These are phyloP conservation scores for Irpex sp. DNA, from an alignment of 1,284 basidiomycete species.

Conservation along the genomic window DNA sequence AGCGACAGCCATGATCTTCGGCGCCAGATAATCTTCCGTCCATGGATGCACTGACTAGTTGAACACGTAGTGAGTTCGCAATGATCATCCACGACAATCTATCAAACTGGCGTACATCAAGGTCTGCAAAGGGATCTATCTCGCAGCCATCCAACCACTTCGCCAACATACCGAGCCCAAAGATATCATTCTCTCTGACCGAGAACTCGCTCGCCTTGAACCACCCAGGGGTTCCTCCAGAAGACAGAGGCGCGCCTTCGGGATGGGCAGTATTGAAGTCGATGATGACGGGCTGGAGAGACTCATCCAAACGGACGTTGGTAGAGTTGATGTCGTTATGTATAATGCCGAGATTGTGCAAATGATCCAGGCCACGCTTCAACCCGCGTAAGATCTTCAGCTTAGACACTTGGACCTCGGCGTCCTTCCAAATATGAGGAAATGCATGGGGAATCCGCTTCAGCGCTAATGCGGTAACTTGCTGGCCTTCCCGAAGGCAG, in stretches of 20 bases:
- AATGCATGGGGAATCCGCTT: not conserved
- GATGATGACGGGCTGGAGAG: not conserved
- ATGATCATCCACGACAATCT: not conserved
- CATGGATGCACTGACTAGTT: not conserved
- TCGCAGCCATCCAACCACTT: not conserved
- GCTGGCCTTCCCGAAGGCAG: not conserved
- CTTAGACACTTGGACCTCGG: not conserved
- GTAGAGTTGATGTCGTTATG: not conserved
- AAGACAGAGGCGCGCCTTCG: not conserved
- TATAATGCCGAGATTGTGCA: not conserved
- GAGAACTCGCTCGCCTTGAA: not conserved
- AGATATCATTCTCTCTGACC: not conserved
- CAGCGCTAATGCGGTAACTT: not conserved
- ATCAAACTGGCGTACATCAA: not conserved
- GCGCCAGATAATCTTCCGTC: not conserved
- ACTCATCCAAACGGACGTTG: not conserved
- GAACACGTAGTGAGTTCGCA: not conserved
- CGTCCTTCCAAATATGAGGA: not conserved
- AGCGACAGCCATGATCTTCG: not conserved
- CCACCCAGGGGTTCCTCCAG: not conserved
- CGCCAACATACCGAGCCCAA: not conserved
- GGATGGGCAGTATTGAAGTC: not conserved
- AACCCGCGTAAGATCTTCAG: not conserved
- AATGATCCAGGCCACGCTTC: not conserved
- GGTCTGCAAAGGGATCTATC: not conserved